Evolutionary conservation across 345 rosid genomes (phyloP), one percentile per base, ranked within the genome.

Genomic region (Populus alba): DNA sequence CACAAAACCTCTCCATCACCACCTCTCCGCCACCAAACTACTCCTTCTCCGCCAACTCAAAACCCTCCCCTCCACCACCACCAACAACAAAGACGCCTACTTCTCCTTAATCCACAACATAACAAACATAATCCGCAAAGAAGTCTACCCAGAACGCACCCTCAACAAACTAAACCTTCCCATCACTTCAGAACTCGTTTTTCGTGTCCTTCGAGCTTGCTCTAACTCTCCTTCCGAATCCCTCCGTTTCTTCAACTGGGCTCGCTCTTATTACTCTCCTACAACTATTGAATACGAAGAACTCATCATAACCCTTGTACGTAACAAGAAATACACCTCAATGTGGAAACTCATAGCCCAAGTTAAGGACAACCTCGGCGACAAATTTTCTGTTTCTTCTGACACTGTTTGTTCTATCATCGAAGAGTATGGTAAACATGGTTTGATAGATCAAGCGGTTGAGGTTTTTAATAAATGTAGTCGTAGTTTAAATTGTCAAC

Each of bases 181-280:
- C 61, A 76, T 91, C 49, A 86, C 86, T 25, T 88, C 98, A 10
- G 94, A 94, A 78, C 94, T 96, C 68, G 98, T 92, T 43, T 90
- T 79, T 82, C 92, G 97, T 66, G 92, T 96, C 63, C 97, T 94
- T 66, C 99, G 93, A 53, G 89, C 95, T 69, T 84, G 91, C 81
- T 87, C 94, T 31, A 81, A 86, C 67, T 89, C 88, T 45, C 90
- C 94, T 51, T 80, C 87, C 27, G 90, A 91, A 43, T 91, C 95
- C n/a, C 77, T 94, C 82, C 89, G 95, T 37, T 95, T 94, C 94
- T 92, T 95, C 89, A 86, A 90, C 25, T 94, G 99, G 97, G 97
- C 92, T 2, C 88, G 90, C 38, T 85, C 88, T 38, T 78, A 29
- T 66, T 92, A 95, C 85, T 63, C 78, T 16, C 97, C 98, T 22